Conservation (phyloP, 805 yeast genomes). For the Myxozyma kluyveri region DNA sequence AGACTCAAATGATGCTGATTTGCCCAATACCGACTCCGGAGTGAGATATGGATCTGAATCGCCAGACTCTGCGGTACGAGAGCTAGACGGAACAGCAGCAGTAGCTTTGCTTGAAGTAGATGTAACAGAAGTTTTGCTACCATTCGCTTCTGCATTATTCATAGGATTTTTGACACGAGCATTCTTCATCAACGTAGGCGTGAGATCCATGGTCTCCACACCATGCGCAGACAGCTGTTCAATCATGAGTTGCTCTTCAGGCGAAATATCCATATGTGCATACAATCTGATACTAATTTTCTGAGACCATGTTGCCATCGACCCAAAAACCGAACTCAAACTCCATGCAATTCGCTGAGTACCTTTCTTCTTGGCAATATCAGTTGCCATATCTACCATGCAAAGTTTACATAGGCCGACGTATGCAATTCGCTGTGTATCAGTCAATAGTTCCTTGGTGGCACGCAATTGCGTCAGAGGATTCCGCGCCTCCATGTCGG, state of each 20-base stretch:
- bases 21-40: constrained; percentile 9
- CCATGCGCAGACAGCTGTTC: constrained; percentile 84
- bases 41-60: background rate
- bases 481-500: constrained; percentile 36
- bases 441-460: constrained; percentile 77
- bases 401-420: constrained; percentile 78
- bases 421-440: constrained; percentile 85
- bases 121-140: background rate
- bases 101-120: background rate
- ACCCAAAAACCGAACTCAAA: constrained; percentile 66
- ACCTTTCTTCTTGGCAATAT: constrained; percentile 59
- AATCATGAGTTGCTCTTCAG: constrained; percentile 83
- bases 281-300: constrained; percentile 68
- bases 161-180: constrained; percentile 53
- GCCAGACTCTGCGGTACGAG: background rate
- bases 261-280: constrained; percentile 70
- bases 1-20: background rate
- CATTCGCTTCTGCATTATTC: constrained; percentile 25
- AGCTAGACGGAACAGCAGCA: background rate
- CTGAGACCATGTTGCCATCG: constrained; percentile 81
- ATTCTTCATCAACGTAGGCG: constrained; percentile 55
- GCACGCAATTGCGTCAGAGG: constrained; percentile 69
- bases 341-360: constrained; percentile 54
- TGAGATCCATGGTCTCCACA: constrained; percentile 67
- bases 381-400: constrained; percentile 76